Evolutionary conservation across 768 basidiomycete species (phyloP), one percentile per base, ranked within the genome.

Genomic region (Termitomyces sp.): DNA sequence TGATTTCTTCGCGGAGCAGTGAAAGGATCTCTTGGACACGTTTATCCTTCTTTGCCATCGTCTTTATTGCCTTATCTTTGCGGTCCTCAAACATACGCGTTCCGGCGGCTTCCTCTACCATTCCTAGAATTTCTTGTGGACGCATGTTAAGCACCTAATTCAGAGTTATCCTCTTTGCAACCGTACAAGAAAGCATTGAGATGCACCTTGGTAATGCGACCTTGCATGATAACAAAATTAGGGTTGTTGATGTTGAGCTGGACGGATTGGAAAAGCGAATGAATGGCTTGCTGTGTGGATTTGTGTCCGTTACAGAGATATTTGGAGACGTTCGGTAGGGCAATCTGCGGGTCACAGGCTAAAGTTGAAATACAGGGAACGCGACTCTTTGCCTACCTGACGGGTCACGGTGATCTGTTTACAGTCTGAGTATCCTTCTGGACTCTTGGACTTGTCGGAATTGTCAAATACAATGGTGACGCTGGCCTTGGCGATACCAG

Each of bases 211-310:
- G 97, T 99, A 69, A 99, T 99, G 51, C 95, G 92, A 30, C 97
- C 96, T 73, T 99, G 97, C 96, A 98, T 98, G 70, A 98, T 98
- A 58, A 99, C 81, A 76, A 98, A 98, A 70, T 98, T 98, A 45
- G 97, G 97, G 72, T 98, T 98, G 75, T 98, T 99, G 80, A 99
- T 98, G 69, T 98, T 98, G 63, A 99, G 83, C 70, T 97, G 94
- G 0, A 99, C 95, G 42, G 92, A 88, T 69, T 98, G 97, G 67
- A 99, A 98, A 14, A 98, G 78, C 30, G 86, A 89, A 66, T 97
- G 97, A 0, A 99, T 82, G 1, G 77, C 79, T 54, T 90, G 84
- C 63, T 97, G 93, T 4, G 85, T 84, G 3, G 94, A 79, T 66
- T 95, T 97, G 77, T 98, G 97, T 0, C 97, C 97, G 62, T 98